phyloP scores from a whole-genome alignment of 495 filamentous ascomycete species.

The Lophium mytilinum region DNA sequence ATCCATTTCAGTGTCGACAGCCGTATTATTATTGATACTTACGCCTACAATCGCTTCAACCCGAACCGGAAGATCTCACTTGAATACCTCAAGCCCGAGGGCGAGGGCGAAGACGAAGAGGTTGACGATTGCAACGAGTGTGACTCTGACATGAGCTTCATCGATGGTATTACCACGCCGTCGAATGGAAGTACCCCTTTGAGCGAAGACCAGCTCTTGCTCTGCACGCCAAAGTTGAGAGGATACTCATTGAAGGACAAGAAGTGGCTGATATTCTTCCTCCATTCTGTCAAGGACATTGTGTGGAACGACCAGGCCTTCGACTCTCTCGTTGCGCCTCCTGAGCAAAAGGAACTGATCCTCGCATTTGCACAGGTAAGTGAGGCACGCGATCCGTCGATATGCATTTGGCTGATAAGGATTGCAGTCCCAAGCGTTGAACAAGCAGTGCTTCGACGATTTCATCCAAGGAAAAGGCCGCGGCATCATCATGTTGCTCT shows the following conservation, averaged over 20 bases:
- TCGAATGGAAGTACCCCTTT: constrained; percentile 5
- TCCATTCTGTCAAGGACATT: constrained; percentile 33
- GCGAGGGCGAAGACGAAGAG: constrained; percentile 6
- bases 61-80: constrained; percentile 19
- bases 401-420: too few species aligned
- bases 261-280: constrained; percentile 34
- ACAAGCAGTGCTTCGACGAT: constrained; percentile 38
- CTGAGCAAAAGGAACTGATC: constrained; percentile 38
- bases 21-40: constrained; percentile 45
- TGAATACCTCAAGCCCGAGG: constrained; percentile 15
- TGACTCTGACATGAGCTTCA: constrained; percentile 5
- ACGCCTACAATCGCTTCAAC: constrained; percentile 32
- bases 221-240: constrained; percentile 21
- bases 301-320: constrained; percentile 34
- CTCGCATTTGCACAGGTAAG: constrained; percentile 35
- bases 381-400: too few species aligned
- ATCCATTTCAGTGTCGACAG: constrained; percentile 41
- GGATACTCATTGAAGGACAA: constrained; percentile 39
- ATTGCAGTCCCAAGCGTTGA: constrained; percentile 32
- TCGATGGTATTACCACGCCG: neutral
- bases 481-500: constrained; percentile 30
- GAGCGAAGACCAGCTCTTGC: constrained; percentile 24
- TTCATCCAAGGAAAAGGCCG: constrained; percentile 42
- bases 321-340: constrained; percentile 34
- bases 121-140: constrained; percentile 20